Evolutionary conservation across 305 asterid species (phyloP).

Genomic region (Rubia tinctorum): DNA sequence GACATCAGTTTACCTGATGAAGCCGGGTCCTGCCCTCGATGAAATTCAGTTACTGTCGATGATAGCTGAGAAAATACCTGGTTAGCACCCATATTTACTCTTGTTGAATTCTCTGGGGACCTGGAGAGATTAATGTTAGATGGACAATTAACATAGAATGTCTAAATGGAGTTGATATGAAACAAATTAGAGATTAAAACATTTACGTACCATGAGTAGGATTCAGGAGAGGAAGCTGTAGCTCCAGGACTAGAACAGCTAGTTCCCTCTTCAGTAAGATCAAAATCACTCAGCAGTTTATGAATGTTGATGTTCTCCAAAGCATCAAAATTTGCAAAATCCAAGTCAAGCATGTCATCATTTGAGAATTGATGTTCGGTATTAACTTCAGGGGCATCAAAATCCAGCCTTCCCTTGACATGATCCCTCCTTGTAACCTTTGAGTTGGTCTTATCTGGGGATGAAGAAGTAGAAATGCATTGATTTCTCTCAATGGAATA

Average conservation of each 20-base stretch:
- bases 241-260: constrained; percentile 38
- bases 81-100: constrained; percentile 23
- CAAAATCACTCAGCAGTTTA: constrained; percentile 68
- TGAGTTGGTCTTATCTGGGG: constrained; percentile 57
- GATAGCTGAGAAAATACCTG: constrained; percentile 44
- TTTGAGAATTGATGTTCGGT: constrained; percentile 46
- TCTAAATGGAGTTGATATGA: background rate
- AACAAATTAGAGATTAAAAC: background rate
- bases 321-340: constrained; percentile 63
- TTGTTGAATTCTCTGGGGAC: constrained; percentile 40
- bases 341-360: constrained; percentile 63
- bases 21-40: constrained; percentile 41
- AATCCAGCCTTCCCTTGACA: constrained; percentile 84
- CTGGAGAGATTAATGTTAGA: constrained; percentile 32
- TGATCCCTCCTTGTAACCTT: constrained; percentile 58
- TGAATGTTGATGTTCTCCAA: constrained; percentile 79
- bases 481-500: constrained; percentile 79
- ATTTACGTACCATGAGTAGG: constrained; percentile 49
- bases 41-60: constrained; percentile 47
- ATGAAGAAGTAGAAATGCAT: constrained; percentile 55
- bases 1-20: constrained; percentile 41
- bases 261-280: constrained; percentile 48
- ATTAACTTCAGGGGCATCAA: constrained; percentile 53
- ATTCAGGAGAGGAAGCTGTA: constrained; percentile 64
- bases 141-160: background rate